Percentiles rank a stretch among this genome's conserved stretches.
These are phyloP conservation scores for Gentiana dahurica DNA, from an alignment of 257 asterid genomes.

Conservation along the genomic window DNA sequence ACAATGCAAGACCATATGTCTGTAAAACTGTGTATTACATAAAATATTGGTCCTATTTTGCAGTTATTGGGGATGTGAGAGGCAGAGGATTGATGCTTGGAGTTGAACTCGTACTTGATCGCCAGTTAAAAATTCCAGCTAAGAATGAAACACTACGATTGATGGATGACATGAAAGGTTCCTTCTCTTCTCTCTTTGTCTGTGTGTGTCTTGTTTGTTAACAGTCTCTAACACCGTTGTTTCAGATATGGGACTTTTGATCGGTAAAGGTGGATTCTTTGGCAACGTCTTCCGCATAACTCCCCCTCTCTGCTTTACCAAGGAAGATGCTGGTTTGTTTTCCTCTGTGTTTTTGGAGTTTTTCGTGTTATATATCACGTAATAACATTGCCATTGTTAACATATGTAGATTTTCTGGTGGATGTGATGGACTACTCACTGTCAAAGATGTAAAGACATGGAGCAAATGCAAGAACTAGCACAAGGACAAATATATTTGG, in stretches of 20 bases:
- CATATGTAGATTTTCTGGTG: slow-evolving; percentile 51
- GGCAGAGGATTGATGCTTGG: slow-evolving; percentile 95
- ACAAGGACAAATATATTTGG: neutral
- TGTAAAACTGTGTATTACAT: too few species aligned
- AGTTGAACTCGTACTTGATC: slow-evolving; percentile 81
- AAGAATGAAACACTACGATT: slow-evolving; percentile 55
- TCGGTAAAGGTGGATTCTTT: slow-evolving; percentile 88
- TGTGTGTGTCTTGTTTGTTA: neutral
- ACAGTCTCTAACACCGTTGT: neutral
- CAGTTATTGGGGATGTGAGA: slow-evolving; percentile 88
- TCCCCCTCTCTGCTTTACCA: slow-evolving; percentile 94
- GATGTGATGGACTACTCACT: slow-evolving; percentile 59
- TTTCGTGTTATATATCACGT: neutral
- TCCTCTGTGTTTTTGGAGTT: neutral
- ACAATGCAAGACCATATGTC: too few species aligned
- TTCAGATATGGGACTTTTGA: slow-evolving; percentile 73
- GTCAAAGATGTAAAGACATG: slow-evolving; percentile 39
- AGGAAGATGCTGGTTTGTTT: slow-evolving; percentile 69
- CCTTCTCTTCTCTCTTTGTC: slow-evolving; percentile 2
- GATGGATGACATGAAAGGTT: slow-evolving; percentile 86
- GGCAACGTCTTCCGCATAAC: slow-evolving; percentile 91
- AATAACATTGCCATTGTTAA: neutral
- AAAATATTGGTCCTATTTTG: neutral
- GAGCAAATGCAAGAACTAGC: neutral
- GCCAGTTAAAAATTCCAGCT: slow-evolving; percentile 65